phyloP scores from a whole-genome alignment of 257 asterid species.

The Solanum rostratum region DNA sequence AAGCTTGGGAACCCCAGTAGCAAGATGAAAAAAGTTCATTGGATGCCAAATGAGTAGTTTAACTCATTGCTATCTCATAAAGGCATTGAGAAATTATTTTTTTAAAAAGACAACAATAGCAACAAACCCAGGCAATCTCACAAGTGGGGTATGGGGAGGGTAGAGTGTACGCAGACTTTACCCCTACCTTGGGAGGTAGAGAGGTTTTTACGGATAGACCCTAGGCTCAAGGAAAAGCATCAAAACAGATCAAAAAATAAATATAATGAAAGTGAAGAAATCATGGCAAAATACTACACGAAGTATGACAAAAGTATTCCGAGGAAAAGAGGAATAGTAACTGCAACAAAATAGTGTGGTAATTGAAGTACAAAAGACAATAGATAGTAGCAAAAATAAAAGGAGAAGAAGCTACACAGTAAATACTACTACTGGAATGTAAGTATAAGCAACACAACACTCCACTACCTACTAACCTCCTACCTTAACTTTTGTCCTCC shows the following conservation, averaged over 20 bases:
- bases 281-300: background rate
- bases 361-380: background rate
- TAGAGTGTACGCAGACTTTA: background rate
- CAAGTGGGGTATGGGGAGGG: background rate
- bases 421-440: background rate
- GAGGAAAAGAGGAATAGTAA: background rate
- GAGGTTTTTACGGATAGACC: background rate
- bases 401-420: background rate
- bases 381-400: background rate
- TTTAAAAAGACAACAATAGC: background rate
- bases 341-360: background rate
- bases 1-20: background rate
- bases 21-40: background rate
- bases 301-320: background rate
- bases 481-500: background rate
- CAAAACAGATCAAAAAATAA: background rate
- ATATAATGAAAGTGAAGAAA: background rate
- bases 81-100: background rate
- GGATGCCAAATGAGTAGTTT: background rate
- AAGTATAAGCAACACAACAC: background rate
- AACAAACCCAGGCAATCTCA: background rate
- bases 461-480: background rate
- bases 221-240: background rate
- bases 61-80: background rate
- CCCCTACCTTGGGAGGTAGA: background rate